Evolutionary conservation across 352 stramenopile species (phyloP).

Genomic region (Globisporangium nagaii): DNA sequence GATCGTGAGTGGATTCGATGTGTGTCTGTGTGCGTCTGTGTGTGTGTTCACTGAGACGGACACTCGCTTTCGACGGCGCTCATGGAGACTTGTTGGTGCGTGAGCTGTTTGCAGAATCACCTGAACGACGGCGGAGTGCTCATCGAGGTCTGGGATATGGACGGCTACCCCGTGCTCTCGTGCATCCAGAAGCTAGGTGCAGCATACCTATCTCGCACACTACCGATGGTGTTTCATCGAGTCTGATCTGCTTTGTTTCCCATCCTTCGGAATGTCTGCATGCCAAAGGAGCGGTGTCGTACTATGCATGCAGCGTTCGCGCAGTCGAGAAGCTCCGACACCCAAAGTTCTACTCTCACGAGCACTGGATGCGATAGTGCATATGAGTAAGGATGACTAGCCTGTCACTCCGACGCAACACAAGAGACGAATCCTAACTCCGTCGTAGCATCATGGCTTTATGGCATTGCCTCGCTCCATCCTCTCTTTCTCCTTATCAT

Average conservation of each 20-base stretch:
- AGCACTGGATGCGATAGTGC: conserved; percentile 21
- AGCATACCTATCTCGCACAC: neutral
- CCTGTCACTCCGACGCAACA: neutral
- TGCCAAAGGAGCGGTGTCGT: conserved; percentile 31
- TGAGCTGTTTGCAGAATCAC: conserved; percentile 17
- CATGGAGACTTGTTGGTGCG: too few species aligned
- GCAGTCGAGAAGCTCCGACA: conserved; percentile 43
- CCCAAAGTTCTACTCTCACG: conserved; percentile 48
- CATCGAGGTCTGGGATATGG: conserved; percentile 36
- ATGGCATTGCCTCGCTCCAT: conserved; percentile 2
- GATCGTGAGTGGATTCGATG: conserved; percentile 34
- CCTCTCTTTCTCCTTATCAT: neutral
- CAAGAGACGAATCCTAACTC: neutral
- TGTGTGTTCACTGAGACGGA: too few species aligned
- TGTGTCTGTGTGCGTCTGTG: too few species aligned
- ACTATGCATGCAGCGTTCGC: conserved; percentile 47
- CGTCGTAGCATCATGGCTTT: neutral
- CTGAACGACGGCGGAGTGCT: conserved; percentile 22
- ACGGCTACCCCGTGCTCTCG: conserved; percentile 36
- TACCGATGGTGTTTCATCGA: too few species aligned
- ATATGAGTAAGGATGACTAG: too few species aligned
- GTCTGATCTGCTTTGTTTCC: neutral
- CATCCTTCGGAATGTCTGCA: neutral
- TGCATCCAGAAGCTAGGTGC: conserved; percentile 52
- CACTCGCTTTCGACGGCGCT: too few species aligned